These are phyloP conservation scores for Septoria petroselini DNA, from an alignment of 2,329 filamentous ascomycete species.

Conservation along the genomic window DNA sequence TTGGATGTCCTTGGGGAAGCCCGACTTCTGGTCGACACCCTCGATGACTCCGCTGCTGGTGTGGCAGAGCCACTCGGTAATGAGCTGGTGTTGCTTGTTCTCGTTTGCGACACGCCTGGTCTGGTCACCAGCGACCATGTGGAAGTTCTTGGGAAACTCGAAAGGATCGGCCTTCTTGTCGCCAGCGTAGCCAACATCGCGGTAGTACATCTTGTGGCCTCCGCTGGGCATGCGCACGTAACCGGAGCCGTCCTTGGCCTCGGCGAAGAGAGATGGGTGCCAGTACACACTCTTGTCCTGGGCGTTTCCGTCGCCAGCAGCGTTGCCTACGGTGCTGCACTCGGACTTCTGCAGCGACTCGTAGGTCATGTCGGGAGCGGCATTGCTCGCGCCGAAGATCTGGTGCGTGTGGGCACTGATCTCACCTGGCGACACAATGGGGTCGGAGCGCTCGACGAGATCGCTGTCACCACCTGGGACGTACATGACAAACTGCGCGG, in stretches of 20 bases:
- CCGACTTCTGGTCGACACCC: conserved; percentile 43
- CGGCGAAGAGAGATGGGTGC: conserved; percentile 68
- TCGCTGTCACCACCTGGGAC: conserved; percentile 30
- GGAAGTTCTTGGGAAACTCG: conserved; percentile 67
- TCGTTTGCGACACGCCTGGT: conserved; percentile 55
- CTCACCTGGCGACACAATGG: conserved; percentile 62
- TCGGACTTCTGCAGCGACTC: conserved; percentile 58
- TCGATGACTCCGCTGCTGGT: conserved; percentile 46
- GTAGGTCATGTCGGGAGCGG: conserved; percentile 60
- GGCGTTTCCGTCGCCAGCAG: conserved; percentile 38
- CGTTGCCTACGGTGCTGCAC: conserved; percentile 42
- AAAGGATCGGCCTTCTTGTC: conserved; percentile 63
- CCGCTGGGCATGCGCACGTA: conserved; percentile 56
- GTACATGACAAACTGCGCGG: conserved; percentile 33
- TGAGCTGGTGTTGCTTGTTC: conserved; percentile 43
- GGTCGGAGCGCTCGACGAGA: conserved; percentile 60
- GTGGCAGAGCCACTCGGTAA: conserved; percentile 55
- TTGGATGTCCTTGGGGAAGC: conserved; percentile 61
- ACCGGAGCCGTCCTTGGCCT: conserved; percentile 61
- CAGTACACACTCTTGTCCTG: conserved; percentile 74
- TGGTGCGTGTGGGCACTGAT: conserved; percentile 65
- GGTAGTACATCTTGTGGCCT: conserved; percentile 76
- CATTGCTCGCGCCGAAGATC: conserved; percentile 67
- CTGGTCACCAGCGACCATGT: conserved; percentile 66
- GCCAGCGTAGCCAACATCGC: conserved; percentile 40